These are phyloP conservation scores for Paecilomyces niveus DNA, from an alignment of 2,329 filamentous ascomycete genomes.

Conservation along the genomic window DNA sequence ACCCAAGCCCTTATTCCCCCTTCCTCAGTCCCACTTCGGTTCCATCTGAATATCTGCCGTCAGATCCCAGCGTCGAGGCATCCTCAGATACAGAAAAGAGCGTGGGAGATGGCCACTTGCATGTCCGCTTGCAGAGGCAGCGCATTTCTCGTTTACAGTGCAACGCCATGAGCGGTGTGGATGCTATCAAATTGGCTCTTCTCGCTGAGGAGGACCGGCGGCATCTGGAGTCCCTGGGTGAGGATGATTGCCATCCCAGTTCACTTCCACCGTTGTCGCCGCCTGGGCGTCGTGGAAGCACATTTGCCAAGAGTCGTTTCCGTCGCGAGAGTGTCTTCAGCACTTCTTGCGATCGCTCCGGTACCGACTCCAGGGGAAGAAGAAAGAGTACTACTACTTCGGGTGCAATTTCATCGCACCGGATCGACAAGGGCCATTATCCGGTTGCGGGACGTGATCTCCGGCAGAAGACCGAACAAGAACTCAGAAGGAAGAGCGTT, in stretches of 20 bases:
- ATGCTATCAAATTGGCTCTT: conserved; percentile 30
- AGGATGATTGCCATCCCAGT: conserved; percentile 32
- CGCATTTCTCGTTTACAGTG: conserved; percentile 35
- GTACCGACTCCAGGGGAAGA: conserved; percentile 8
- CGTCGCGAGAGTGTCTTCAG: conserved; percentile 8
- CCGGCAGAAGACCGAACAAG: conserved; percentile 29
- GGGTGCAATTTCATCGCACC: conserved; percentile 16
- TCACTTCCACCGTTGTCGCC: conserved; percentile 28
- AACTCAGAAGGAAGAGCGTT: conserved; percentile 29
- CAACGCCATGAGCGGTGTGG: conserved; percentile 23
- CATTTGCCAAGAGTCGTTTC: conserved; percentile 22
- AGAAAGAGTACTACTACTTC: conserved; percentile 20
- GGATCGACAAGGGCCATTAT: conserved; percentile 28
- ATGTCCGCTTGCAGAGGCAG: conserved; percentile 30
- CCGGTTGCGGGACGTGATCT: conserved; percentile 13
- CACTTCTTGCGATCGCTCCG: neutral
- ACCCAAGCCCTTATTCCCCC: conserved; percentile 16
- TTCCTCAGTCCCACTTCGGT: conserved; percentile 23
- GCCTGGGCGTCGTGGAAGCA: conserved; percentile 18
- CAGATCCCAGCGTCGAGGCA: neutral
- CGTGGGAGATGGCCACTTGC: conserved; percentile 7
- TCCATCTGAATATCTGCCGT: conserved; percentile 12
- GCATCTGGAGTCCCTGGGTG: conserved; percentile 7
- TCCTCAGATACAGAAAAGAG: conserved; percentile 7
- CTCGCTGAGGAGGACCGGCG: conserved; percentile 18